Conservation (phyloP, 108 stramenopile genomes). For the Schizochytrium sp. region DNA sequence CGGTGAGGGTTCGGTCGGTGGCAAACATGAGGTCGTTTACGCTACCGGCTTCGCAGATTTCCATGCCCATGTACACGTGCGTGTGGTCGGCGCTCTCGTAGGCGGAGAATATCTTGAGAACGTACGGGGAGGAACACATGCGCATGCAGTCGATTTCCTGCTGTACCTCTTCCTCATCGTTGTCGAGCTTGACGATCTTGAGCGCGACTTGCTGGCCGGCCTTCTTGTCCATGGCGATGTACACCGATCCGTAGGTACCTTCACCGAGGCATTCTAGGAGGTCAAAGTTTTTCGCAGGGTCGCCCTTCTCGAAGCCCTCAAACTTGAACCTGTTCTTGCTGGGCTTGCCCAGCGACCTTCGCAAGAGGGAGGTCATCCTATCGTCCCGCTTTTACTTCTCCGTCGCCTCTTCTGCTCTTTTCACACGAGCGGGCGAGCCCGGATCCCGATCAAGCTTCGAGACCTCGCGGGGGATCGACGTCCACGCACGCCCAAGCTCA, state of each 20-base stretch:
- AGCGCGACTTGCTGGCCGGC: slow-evolving; percentile 70
- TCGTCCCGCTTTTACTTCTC: neutral
- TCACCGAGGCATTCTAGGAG: slow-evolving; percentile 40
- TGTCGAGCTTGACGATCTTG: slow-evolving; percentile 59
- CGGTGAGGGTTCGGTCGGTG: slow-evolving; percentile 46
- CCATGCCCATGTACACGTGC: slow-evolving; percentile 66
- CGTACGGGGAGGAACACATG: slow-evolving; percentile 69
- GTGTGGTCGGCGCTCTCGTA: slow-evolving; percentile 29
- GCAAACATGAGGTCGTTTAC: slow-evolving; percentile 72
- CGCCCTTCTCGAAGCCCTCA: neutral
- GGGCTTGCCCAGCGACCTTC: neutral
- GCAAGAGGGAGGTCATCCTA: neutral
- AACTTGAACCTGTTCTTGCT: neutral
- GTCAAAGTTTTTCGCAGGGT: slow-evolving; percentile 7
- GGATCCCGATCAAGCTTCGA: too few species aligned
- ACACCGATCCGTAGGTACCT: slow-evolving; percentile 77
- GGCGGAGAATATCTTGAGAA: slow-evolving; percentile 75
- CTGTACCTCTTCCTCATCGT: slow-evolving; percentile 73
- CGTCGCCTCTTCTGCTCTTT: too few species aligned
- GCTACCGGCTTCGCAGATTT: slow-evolving; percentile 76
- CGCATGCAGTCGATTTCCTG: slow-evolving; percentile 76
- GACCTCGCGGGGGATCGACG: too few species aligned
- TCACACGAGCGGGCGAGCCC: too few species aligned
- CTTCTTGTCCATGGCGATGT: slow-evolving; percentile 63
- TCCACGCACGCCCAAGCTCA: too few species aligned